Percentiles rank a stretch among this genome's conserved stretches.
These are phyloP conservation scores for Pyrenula massariospora DNA, from an alignment of 495 filamentous ascomycete species.

Conservation along the genomic window DNA sequence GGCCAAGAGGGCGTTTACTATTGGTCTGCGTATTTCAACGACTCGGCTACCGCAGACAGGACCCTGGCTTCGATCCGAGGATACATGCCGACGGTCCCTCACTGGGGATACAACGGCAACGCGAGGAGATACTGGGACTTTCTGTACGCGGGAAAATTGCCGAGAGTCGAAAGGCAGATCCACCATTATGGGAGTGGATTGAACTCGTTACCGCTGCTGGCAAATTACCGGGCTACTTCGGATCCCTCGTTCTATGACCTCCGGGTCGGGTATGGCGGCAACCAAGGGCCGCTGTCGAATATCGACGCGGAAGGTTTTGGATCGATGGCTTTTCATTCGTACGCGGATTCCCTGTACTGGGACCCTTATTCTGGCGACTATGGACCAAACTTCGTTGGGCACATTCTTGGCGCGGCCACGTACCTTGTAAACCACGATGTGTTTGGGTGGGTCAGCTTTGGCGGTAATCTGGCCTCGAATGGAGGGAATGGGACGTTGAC, in stretches of 20 bases:
- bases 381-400: slow-evolving; percentile 34
- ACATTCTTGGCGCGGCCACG: slow-evolving; percentile 27
- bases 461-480: slow-evolving; percentile 18
- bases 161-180: slow-evolving; percentile 39
- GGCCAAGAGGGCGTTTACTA: slow-evolving; percentile 44
- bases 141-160: slow-evolving; percentile 30
- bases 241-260: slow-evolving; percentile 18
- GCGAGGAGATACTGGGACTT: slow-evolving; percentile 43
- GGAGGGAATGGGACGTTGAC: slow-evolving; percentile 3
- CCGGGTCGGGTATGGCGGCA: slow-evolving; percentile 36
- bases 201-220: slow-evolving; percentile 36
- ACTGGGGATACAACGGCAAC: slow-evolving; percentile 46
- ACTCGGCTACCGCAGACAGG: slow-evolving; percentile 24
- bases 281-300: slow-evolving; percentile 34
- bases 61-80: slow-evolving; percentile 36
- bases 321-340: slow-evolving; percentile 38
- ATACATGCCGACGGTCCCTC: slow-evolving; percentile 36
- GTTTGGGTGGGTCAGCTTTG: slow-evolving; percentile 28
- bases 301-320: slow-evolving; percentile 36
- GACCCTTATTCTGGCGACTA: slow-evolving; percentile 42
- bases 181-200: slow-evolving; percentile 45
- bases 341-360: slow-evolving; percentile 36
- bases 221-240: slow-evolving; percentile 26
- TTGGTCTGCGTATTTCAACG: slow-evolving; percentile 37
- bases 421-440: slow-evolving; percentile 28